Evolutionary conservation across 1,284 basidiomycete genomes (phyloP), one percentile per base, ranked within the genome.

Genomic region (Bondarzewia mesenterica): DNA sequence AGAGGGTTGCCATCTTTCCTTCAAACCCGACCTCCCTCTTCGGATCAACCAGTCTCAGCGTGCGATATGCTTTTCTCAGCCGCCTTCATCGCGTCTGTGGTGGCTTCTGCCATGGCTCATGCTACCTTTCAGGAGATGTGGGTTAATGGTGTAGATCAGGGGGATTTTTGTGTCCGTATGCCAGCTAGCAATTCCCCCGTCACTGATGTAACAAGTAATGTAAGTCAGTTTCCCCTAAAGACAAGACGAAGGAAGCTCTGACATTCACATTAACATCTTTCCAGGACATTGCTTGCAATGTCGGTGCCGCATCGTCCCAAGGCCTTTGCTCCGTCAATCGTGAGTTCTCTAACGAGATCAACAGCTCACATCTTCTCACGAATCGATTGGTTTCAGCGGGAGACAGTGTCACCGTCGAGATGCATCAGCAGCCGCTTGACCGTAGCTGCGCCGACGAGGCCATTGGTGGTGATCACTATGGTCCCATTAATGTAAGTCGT

Each of bases 61-160:
- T n/a, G n/a, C n/a, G n/a, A n/a, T 20, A 22, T 63, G 62, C 48
- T 61, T 50, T 51, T 56, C 44, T 59, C 59, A 42, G 51, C 67
- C 38, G 55, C 63, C 18, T 55, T 69, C 21, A 57, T 62, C 18
- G 68, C 67, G 7, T 60, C 65, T 23, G 56, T 73, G 36, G 55
- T 65, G 43, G 68, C 67, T 3, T 67, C 64, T 35, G 74, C 58
- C 12, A 60, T 67, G 20, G 72, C 73, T 5, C 74, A 77, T 57
- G 70, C 75, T 20, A 77, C 75, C 4, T 78, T 73, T 64, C 74
- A 78, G 58, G 67, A 75, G 53, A 55, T 77, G 42, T 77, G 75
- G 74, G 67, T 77, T 49, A 74, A 74, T 49, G 69, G 66, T 46
- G 69, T 74, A 29, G 75, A 76, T 57, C 68, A 72, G 53, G 74